phyloP scores from a whole-genome alignment of 2,329 filamentous ascomycete species.

The Aspergillus hortae region DNA sequence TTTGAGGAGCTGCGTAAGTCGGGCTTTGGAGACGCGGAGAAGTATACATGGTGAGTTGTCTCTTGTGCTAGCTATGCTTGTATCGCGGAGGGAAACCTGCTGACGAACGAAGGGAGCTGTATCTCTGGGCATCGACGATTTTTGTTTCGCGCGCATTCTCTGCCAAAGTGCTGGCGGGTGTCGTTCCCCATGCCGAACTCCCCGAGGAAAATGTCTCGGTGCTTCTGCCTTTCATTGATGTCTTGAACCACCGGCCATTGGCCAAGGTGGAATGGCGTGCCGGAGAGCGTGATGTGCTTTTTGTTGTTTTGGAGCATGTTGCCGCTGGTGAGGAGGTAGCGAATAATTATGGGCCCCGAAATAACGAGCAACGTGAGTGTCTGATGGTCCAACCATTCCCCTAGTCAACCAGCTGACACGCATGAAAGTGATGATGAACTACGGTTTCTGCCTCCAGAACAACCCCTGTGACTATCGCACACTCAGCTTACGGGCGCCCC shows the following conservation, averaged over 20 bases:
- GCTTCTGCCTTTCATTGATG: constrained; percentile 66
- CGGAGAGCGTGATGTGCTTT: constrained; percentile 33
- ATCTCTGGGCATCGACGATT: constrained; percentile 45
- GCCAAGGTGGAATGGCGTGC: constrained; percentile 59
- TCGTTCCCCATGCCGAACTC: constrained; percentile 35
- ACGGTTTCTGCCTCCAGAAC: constrained; percentile 43
- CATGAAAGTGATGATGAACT: constrained; percentile 41
- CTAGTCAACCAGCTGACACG: background rate
- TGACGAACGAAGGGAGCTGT: constrained; percentile 35
- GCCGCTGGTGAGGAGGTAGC: constrained; percentile 53
- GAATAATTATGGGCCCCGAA: constrained; percentile 74
- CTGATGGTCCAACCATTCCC: background rate
- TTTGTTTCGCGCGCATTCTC: constrained; percentile 44
- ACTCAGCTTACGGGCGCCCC: constrained; percentile 37
- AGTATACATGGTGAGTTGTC: constrained; percentile 38
- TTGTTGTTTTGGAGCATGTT: constrained; percentile 47
- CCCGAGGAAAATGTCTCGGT: constrained; percentile 62
- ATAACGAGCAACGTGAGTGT: constrained; percentile 61
- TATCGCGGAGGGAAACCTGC: background rate
- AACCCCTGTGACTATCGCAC: constrained; percentile 45
- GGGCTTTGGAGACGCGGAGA: constrained; percentile 27
- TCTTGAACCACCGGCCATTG: constrained; percentile 66
- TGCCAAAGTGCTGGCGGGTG: constrained; percentile 39
- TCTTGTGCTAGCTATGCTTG: background rate
- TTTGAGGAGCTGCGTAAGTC: constrained; percentile 27